Evolutionary conservation across 2,329 filamentous ascomycete species (phyloP), one percentile per base, ranked within the genome.

Genomic region (Pezicula radicicola): DNA sequence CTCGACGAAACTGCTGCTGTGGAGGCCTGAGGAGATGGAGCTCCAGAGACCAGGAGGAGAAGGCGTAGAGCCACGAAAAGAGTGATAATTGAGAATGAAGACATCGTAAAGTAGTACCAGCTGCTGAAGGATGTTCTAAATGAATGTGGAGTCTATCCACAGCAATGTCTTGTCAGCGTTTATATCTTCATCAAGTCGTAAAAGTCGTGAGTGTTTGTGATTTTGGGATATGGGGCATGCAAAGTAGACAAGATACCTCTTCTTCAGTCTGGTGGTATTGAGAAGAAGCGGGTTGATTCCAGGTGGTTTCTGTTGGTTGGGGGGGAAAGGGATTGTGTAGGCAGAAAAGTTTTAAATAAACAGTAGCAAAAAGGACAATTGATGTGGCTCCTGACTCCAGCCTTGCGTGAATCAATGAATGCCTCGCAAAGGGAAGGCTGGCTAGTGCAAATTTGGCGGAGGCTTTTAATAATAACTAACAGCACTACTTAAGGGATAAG

Each of bases 91-190:
- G 63, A 67, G 49, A 66, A 64, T 27, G 55, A 51, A 19, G 60
- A 57, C 65, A 67, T 67, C 57, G 57, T 61, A 42, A 66, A 62
- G 62, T 65, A 66, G 60, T 55, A 62, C 63, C 62, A 63, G 59
- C 62, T 64, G 60, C 60, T 61, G 47, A 55, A 61, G 39, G 60
- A 63, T 61, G 61, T 48, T 59, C 30, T 55, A 53, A 66, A 66
- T 40, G 63, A 66, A 51, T 58, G 63, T 64, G 36, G 15, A 50
- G 57, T 55, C 62, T 66, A 49, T 51, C 15, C 16, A 49, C 8
- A 42, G 35, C 16, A 33, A 39, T 10, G 28, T 30, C 16, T 43
- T 36, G 53, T 63, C 39, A 59, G 60, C 42, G 25, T 45, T 48
- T 53, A 50, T 53, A 49, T n/a, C 19, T 39, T 39, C 5, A 2